Percentiles rank a stretch among this genome's conserved stretches.
phyloP scores from a whole-genome alignment of 2,329 filamentous ascomycete species.

The Gnomoniopsis smithogilvyi region DNA sequence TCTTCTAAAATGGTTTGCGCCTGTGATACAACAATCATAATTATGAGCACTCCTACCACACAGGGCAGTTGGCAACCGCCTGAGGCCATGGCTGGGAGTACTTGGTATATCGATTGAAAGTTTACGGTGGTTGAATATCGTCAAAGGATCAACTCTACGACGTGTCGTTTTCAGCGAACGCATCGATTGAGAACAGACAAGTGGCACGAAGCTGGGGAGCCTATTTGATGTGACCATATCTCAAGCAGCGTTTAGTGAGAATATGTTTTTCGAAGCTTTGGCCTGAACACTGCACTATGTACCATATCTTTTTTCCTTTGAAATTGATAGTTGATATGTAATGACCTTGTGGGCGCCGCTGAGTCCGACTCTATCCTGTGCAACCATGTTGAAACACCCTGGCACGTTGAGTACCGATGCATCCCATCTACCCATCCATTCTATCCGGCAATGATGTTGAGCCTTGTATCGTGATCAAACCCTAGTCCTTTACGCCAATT shows the following conservation, averaged over 20 bases:
- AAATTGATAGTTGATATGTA: conserved; percentile 5
- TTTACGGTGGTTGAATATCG: background rate
- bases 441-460: conserved; percentile 7
- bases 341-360: conserved; percentile 18
- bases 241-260: background rate
- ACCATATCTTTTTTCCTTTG: background rate
- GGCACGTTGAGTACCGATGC: conserved; percentile 26
- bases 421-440: conserved; percentile 1
- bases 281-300: too few species aligned
- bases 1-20: too few species aligned
- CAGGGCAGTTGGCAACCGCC: too few species aligned
- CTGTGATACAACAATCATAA: too few species aligned
- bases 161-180: background rate
- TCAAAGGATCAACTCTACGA: background rate
- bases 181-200: background rate
- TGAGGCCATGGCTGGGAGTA: too few species aligned
- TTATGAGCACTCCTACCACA: too few species aligned
- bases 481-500: background rate
- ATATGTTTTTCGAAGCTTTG: too few species aligned
- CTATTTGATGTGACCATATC: background rate
- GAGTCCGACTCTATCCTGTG: conserved; percentile 19
- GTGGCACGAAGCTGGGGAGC: background rate
- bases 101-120: background rate
- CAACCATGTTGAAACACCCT: conserved; percentile 17
- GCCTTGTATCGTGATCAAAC: background rate